phyloP scores from a whole-genome alignment of 768 basidiomycete species.

The Mycena polygramma region DNA sequence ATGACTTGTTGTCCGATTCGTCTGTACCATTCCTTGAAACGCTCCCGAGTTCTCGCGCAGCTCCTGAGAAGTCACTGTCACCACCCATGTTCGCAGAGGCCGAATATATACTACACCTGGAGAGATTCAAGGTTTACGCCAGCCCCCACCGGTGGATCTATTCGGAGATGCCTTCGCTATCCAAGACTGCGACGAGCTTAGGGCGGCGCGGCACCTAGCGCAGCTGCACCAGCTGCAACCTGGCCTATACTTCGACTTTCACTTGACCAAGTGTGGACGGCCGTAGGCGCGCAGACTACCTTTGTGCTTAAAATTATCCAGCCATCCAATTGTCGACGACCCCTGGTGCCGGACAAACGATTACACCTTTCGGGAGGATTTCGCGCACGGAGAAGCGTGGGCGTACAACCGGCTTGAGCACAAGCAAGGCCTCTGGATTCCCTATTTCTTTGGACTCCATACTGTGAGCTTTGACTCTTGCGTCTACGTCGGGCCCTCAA shows the following conservation, averaged over 20 bases:
- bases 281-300: neutral
- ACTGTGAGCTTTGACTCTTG: neutral
- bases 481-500: no score
- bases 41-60: no score
- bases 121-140: no score
- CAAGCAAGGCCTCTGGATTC: neutral
- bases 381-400: neutral
- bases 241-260: neutral
- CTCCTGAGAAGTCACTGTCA: no score
- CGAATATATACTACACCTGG: no score
- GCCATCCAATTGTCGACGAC: neutral
- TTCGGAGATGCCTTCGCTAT: neutral
- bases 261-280: slow-evolving; percentile 8
- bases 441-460: slow-evolving; percentile 7
- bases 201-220: neutral
- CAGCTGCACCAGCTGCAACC: neutral
- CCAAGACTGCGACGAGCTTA: neutral
- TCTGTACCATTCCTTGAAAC: no score
- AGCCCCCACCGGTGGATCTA: neutral
- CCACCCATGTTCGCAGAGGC: no score
- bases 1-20: no score
- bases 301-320: slow-evolving; percentile 8
- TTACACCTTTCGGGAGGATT: neutral
- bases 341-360: neutral
- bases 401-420: neutral